Conservation (phyloP, 371 early-diverging fungal species). For the Thermomucor indicae-seudaticae region DNA sequence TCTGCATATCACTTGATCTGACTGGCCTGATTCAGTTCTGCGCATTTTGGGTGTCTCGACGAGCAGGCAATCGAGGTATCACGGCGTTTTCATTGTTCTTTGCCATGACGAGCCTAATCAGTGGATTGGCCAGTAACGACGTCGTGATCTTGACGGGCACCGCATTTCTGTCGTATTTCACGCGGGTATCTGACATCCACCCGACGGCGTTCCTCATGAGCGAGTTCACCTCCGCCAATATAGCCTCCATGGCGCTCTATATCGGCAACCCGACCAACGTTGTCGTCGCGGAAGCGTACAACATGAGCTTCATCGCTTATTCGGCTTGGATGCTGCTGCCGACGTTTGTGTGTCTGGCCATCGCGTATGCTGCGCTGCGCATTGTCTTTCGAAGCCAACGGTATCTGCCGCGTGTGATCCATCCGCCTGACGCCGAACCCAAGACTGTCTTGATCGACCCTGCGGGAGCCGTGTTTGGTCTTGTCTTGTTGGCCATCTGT, state of each 20-base stretch:
- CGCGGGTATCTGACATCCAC: conserved; percentile 55
- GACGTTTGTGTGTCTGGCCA: conserved; percentile 49
- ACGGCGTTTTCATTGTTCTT: conserved; percentile 66
- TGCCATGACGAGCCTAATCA: conserved; percentile 66
- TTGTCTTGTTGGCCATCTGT: conserved; percentile 43
- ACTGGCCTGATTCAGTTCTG: conserved; percentile 71
- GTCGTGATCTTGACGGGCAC: conserved; percentile 80
- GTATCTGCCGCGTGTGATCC: conserved; percentile 43
- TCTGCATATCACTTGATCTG: conserved; percentile 80
- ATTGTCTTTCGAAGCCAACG: conserved; percentile 39
- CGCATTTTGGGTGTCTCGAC: conserved; percentile 62
- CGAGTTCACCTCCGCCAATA: conserved; percentile 70
- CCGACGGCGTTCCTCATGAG: conserved; percentile 68
- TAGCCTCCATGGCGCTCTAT: conserved; percentile 79
- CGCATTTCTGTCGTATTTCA: conserved; percentile 70
- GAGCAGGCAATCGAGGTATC: conserved; percentile 55
- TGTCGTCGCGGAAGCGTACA: conserved; percentile 74
- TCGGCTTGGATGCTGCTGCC: conserved; percentile 81
- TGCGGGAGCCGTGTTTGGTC: conserved; percentile 55
- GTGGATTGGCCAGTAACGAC: conserved; percentile 76
- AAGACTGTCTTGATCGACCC: conserved; percentile 50
- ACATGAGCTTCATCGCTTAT: conserved; percentile 67
- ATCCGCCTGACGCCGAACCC: conserved; percentile 47
- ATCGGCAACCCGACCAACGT: conserved; percentile 88
- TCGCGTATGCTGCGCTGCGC: conserved; percentile 52